A percentile compares a stretch with the other conserved stretches of the same genome.
Evolutionary conservation across 83 land plant genomes (phyloP).

Genomic region (Thuja plicata): DNA sequence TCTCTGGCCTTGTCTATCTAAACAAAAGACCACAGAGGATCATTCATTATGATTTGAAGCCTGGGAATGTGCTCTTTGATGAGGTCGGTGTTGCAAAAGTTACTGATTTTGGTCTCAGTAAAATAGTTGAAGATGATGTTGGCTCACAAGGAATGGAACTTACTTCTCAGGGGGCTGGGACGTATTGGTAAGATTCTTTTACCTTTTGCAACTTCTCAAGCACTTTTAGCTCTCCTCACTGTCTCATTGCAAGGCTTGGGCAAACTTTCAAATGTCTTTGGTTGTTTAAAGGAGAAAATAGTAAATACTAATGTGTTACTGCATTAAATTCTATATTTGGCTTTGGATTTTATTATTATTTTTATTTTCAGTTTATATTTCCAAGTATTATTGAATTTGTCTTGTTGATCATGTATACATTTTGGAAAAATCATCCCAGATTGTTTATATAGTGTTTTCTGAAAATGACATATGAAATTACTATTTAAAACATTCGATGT

Average conservation of each 20-base stretch:
- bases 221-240: background rate
- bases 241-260: background rate
- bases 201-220: background rate
- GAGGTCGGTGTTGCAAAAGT: constrained; percentile 93
- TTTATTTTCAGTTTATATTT: background rate
- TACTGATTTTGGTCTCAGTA: constrained; percentile 98
- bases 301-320: too few relatives aligned
- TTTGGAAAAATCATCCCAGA: background rate
- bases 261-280: background rate
- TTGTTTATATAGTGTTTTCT: background rate
- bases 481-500: background rate
- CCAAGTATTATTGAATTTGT: background rate
- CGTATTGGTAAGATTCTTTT: constrained; percentile 72
- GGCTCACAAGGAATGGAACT: constrained; percentile 99
- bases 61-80: constrained; percentile 97
- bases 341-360: background rate
- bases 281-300: background rate
- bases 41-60: constrained; percentile 97
- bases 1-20: constrained; percentile 94
- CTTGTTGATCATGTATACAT: background rate
- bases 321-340: too few relatives aligned
- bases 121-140: constrained; percentile 93
- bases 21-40: constrained; percentile 90
- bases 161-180: constrained; percentile 99
- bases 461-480: background rate